Conservation (phyloP, 2,329 filamentous ascomycete species). For the Aspergillus brunneoviolaceus region DNA sequence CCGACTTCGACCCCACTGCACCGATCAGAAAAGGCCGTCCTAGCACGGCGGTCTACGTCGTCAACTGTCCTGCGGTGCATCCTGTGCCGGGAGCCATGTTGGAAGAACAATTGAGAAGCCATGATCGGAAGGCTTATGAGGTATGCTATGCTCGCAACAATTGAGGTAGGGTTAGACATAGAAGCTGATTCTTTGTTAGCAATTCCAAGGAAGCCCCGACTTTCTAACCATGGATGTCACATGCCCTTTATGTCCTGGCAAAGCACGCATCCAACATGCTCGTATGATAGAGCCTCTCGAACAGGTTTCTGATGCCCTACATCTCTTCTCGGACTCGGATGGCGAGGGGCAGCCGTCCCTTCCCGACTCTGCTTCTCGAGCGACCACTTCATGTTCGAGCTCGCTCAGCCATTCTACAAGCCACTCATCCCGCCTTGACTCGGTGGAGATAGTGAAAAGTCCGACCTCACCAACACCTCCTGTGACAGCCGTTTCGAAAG, state of each 20-base stretch:
- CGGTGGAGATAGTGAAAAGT: slow-evolving; percentile 14
- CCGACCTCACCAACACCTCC: slow-evolving; percentile 17
- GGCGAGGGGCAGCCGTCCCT: slow-evolving; percentile 18
- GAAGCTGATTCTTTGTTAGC: slow-evolving; percentile 9
- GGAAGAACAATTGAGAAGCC: slow-evolving; percentile 31
- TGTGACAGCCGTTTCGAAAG: slow-evolving; percentile 14
- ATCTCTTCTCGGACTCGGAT: slow-evolving; percentile 18
- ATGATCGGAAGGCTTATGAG: slow-evolving; percentile 33
- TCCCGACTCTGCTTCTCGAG: slow-evolving; percentile 17
- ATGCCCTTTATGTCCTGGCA: slow-evolving; percentile 34
- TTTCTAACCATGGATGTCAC: slow-evolving; percentile 24
- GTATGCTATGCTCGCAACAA: slow-evolving; percentile 16
- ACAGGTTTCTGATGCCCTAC: slow-evolving; percentile 23
- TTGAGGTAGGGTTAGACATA: background rate
- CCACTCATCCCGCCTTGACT: slow-evolving; percentile 20
- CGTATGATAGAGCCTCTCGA: slow-evolving; percentile 37
- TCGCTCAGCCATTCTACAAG: slow-evolving; percentile 26
- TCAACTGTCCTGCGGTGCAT: slow-evolving; percentile 37
- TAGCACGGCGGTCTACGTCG: slow-evolving; percentile 27
- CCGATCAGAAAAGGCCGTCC: slow-evolving; percentile 6
- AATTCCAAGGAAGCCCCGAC: slow-evolving; percentile 19
- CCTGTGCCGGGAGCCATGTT: slow-evolving; percentile 30
- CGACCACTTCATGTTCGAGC: slow-evolving; percentile 23
- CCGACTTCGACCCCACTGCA: slow-evolving; percentile 6
- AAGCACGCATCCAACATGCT: slow-evolving; percentile 33